Base-by-base conservation (phyloP, 169 alveolate species). In the Theileria parva region DNA sequence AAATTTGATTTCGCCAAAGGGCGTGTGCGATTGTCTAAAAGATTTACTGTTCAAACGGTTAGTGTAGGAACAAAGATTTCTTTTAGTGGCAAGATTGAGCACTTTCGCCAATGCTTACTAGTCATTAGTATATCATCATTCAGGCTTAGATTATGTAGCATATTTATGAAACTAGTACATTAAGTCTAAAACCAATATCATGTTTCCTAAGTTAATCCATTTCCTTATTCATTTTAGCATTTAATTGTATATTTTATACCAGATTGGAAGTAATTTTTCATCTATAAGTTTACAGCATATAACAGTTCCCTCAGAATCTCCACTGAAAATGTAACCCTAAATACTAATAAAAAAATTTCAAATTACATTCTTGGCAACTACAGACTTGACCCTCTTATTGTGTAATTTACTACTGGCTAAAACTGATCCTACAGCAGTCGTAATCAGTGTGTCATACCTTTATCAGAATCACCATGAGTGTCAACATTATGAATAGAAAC, bases 221-320 rank as follows among this genome's bases (percentile, higher is more conserved):
- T 25, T 66, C 1, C 12, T 13, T 68, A 8, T 71, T 32, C 2
- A 27, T 3, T 21, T 30, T 57, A 32, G 32, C 66, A 21, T 50
- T 30, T 30, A 71, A 23, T 57, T 7, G 2, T 39, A 23, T 23
- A 25, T 50, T 32, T 71, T 11, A 44, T 71, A 57, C 71, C 44
- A 57, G 19, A 63, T 23, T 30, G 48, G 37, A 25, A 12, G 23
- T 15, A 73, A 53, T 51, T 30, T 2, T 51, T 50, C 81, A 11
- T 37, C 28, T 23, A 23, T n/a, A 27, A 76, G 71, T 44, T 44
- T 2, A 9, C 73, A 53, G 44, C 80, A 77, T 25, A 77, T 21
- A 37, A 83, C 39, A 6, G 32, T n/a, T 4, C 89, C 89, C 48
- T 83, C 81, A n/a, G 89, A 75, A 37, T 83, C 89, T 1, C 67